Percentiles rank a stretch among this genome's conserved stretches.
Evolutionary conservation across 2,329 filamentous ascomycete genomes (phyloP).

Genomic region (Talaromyces islandicus): DNA sequence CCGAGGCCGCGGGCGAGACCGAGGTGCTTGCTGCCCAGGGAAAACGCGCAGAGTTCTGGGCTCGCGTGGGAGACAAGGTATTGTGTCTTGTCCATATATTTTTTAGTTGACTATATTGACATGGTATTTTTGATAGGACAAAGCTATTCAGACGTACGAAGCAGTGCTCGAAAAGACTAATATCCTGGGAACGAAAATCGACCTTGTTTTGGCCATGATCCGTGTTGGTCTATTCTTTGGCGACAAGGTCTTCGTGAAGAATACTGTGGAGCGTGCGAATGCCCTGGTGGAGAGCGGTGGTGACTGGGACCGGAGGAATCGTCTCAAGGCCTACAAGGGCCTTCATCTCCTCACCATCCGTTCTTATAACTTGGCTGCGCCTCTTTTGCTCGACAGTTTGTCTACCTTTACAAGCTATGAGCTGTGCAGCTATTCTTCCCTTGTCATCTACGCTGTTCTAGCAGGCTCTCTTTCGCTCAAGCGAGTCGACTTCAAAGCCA

Average conservation of each 20-base stretch:
- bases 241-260: slow-evolving; percentile 86
- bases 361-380: slow-evolving; percentile 82
- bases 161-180: slow-evolving; percentile 95
- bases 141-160: slow-evolving; percentile 88
- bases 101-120: not conserved
- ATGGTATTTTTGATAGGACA: slow-evolving; percentile 57
- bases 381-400: slow-evolving; percentile 89
- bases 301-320: slow-evolving; percentile 97
- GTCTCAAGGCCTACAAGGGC: slow-evolving; percentile 96
- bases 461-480: slow-evolving; percentile 92
- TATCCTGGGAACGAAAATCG: slow-evolving; percentile 93
- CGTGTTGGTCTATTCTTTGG: slow-evolving; percentile 94
- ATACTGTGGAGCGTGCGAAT: slow-evolving; percentile 84
- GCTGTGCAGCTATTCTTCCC: slow-evolving; percentile 89
- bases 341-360: slow-evolving; percentile 88
- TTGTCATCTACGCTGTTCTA: slow-evolving; percentile 93
- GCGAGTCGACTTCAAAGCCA: slow-evolving; percentile 97
- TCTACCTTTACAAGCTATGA: slow-evolving; percentile 99
- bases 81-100: slow-evolving; percentile 15
- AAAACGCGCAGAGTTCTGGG: slow-evolving; percentile 95
- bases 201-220: slow-evolving; percentile 92
- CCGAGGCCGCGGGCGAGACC: slow-evolving; percentile 92
- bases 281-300: slow-evolving; percentile 88
- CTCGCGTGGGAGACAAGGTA: slow-evolving; percentile 93
- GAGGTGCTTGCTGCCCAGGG: slow-evolving; percentile 88